Percentiles rank a stretch among this genome's conserved stretches.
Evolutionary conservation across 2,329 filamentous ascomycete genomes (phyloP).

Genomic region (Sporothrix pseudoabietina): DNA sequence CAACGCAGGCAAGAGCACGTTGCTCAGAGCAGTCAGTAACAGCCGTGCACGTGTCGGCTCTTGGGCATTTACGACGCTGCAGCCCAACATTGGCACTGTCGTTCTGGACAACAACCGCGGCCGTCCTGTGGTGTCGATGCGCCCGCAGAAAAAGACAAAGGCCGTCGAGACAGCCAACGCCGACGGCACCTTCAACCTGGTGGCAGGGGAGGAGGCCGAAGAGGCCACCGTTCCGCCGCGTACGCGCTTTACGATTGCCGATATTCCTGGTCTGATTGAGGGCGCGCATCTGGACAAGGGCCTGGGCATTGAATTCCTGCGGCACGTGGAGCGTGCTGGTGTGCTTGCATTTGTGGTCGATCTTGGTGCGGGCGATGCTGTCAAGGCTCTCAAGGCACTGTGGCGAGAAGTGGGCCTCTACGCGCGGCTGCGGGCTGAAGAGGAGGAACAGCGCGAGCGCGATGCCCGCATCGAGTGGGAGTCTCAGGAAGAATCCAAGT

Average conservation of each 20-base stretch:
- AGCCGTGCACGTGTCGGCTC: slow-evolving; percentile 86
- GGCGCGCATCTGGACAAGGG: slow-evolving; percentile 91
- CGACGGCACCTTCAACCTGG: slow-evolving; percentile 38
- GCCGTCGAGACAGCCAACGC: slow-evolving; percentile 43
- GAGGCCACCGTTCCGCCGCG: slow-evolving; percentile 58
- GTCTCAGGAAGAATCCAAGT: slow-evolving; percentile 31
- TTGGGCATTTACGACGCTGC: slow-evolving; percentile 96
- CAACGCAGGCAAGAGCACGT: slow-evolving; percentile 93
- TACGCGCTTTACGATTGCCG: slow-evolving; percentile 87
- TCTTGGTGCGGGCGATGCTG: slow-evolving; percentile 75
- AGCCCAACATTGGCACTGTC: slow-evolving; percentile 90
- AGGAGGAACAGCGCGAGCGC: slow-evolving; percentile 66
- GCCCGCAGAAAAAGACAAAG: slow-evolving; percentile 35
- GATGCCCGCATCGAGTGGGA: slow-evolving; percentile 60
- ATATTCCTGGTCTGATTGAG: slow-evolving; percentile 92
- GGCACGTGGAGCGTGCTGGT: slow-evolving; percentile 90
- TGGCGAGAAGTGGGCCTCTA: slow-evolving; percentile 93
- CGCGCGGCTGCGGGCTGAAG: slow-evolving; percentile 73
- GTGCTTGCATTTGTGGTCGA: slow-evolving; percentile 95
- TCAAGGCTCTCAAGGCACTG: slow-evolving; percentile 74
- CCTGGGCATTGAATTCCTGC: slow-evolving; percentile 85
- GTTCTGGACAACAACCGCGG: slow-evolving; percentile 86
- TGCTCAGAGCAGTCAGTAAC: slow-evolving; percentile 83
- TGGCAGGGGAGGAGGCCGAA: slow-evolving; percentile 44
- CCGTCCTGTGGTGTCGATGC: slow-evolving; percentile 56